Evolutionary conservation across 805 yeast species (phyloP).

Genomic region (Cyberlindnera saturnus): DNA sequence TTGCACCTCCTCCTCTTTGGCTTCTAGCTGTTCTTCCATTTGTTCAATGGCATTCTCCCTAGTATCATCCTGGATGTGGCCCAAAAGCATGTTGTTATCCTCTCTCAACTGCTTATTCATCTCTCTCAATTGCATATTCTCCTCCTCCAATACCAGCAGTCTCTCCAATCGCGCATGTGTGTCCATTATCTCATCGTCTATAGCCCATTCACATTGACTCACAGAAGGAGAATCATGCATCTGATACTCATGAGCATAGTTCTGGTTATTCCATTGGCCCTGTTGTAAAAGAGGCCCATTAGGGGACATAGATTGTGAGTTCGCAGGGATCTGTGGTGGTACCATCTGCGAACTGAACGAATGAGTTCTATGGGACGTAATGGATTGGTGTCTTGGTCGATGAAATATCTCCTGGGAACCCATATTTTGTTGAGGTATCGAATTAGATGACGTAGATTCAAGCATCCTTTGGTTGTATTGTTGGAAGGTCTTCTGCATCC

Average conservation of each 20-base stretch:
- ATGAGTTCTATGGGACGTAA: constrained; percentile 3
- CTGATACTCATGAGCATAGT: neutral
- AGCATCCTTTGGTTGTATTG: constrained; percentile 15
- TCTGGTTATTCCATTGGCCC: constrained; percentile 6
- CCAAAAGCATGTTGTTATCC: constrained; percentile 6
- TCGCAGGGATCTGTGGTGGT: constrained; percentile 1
- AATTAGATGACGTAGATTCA: neutral
- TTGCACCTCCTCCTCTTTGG: constrained; percentile 1
- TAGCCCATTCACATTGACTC: constrained; percentile 10
- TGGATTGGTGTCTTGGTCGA: constrained; percentile 1
- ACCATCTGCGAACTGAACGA: neutral
- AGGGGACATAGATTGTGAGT: constrained; percentile 1
- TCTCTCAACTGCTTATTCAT: constrained; percentile 8
- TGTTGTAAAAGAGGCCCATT: constrained; percentile 5
- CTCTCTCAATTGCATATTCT: constrained; percentile 8
- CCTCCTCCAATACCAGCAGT: constrained; percentile 4
- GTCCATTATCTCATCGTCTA: neutral
- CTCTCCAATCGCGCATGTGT: constrained; percentile 8
- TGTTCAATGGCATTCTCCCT: neutral
- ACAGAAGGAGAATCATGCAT: constrained; percentile 11
- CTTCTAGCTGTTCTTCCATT: neutral
- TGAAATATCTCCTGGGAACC: neutral
- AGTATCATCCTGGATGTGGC: constrained; percentile 1
- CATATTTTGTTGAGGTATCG: neutral
- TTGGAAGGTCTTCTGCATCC: constrained; percentile 20